phyloP scores from a whole-genome alignment of 495 filamentous ascomycete species.

The Penicillium pulvis region DNA sequence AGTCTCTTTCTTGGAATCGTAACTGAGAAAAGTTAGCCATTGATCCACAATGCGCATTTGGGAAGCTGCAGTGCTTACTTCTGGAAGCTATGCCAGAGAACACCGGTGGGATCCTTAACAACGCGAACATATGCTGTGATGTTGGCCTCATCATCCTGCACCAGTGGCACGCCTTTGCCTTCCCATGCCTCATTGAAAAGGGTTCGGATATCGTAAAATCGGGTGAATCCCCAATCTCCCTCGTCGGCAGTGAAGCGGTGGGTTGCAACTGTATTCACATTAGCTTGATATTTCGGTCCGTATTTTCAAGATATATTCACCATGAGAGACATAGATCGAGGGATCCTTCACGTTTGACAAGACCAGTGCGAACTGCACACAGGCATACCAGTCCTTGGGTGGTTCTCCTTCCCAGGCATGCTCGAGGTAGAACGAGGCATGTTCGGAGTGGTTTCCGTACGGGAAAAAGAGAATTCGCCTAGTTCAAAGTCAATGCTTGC shows the following conservation, averaged over 20 bases:
- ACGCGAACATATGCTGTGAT: slow-evolving; percentile 92
- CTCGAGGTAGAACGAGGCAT: slow-evolving; percentile 93
- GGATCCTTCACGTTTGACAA: slow-evolving; percentile 93
- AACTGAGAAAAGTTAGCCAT: slow-evolving; percentile 48
- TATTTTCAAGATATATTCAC: slow-evolving; percentile 34
- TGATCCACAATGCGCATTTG: neutral
- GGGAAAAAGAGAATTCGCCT: slow-evolving; percentile 96
- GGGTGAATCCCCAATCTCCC: slow-evolving; percentile 98
- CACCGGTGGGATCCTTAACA: slow-evolving; percentile 95
- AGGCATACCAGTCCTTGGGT: slow-evolving; percentile 92
- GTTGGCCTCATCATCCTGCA: slow-evolving; percentile 83
- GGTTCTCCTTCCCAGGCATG: slow-evolving; percentile 76
- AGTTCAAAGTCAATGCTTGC: slow-evolving; percentile 17
- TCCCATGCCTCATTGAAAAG: slow-evolving; percentile 77
- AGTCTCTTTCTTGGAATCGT: slow-evolving; percentile 98
- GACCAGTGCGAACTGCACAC: slow-evolving; percentile 92
- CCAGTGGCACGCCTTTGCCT: slow-evolving; percentile 68
- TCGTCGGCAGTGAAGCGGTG: slow-evolving; percentile 95
- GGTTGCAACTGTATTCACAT: slow-evolving; percentile 56
- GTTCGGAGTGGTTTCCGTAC: slow-evolving; percentile 88
- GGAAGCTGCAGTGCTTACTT: slow-evolving; percentile 58
- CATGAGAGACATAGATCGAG: slow-evolving; percentile 68
- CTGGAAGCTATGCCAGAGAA: slow-evolving; percentile 98
- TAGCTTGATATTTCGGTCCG: slow-evolving; percentile 14
- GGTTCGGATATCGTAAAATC: slow-evolving; percentile 82